A percentile compares a stretch with the other conserved stretches of the same genome.
phyloP scores from a whole-genome alignment of 1,284 basidiomycete genomes.

The Sphagnurus paluster region DNA sequence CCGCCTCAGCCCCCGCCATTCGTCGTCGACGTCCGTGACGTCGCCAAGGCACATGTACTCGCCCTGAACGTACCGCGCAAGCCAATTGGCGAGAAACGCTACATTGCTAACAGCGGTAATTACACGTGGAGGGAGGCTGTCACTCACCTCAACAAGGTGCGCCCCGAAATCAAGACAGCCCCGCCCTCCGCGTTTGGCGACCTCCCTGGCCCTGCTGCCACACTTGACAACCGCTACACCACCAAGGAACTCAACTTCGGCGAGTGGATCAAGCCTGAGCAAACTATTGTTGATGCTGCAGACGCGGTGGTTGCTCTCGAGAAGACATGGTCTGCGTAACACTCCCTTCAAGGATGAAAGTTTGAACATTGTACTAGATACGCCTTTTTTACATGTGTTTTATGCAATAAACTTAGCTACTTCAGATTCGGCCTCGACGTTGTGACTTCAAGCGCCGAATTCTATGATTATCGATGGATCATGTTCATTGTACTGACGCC shows the following conservation, averaged over 20 bases:
- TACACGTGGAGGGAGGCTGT: constrained; percentile 20
- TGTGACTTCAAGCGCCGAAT: too few relatives aligned
- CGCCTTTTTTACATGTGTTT: too few relatives aligned
- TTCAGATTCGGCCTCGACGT: too few relatives aligned
- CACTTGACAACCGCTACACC: constrained; percentile 16
- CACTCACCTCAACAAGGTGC: constrained; percentile 17
- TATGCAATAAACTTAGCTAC: too few relatives aligned
- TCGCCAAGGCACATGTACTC: constrained; percentile 25
- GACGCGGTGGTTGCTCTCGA: constrained; percentile 15
- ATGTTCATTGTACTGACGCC: too few relatives aligned
- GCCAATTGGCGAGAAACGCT: constrained; percentile 20
- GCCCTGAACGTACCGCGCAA: constrained; percentile 19
- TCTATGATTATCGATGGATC: too few relatives aligned
- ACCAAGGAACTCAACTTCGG: constrained; percentile 17
- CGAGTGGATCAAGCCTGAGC: constrained; percentile 16
- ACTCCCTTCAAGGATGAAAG: not conserved
- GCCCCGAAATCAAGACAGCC: constrained; percentile 17
- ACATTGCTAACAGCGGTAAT: constrained; percentile 18
- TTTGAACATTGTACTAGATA: too few relatives aligned
- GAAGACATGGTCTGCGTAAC: constrained; percentile 17
- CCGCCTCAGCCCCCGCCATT: constrained; percentile 13
- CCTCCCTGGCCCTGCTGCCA: constrained; percentile 16
- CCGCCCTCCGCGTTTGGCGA: constrained; percentile 4
- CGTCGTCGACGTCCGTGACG: constrained; percentile 25
- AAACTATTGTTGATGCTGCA: constrained; percentile 14